Base-by-base conservation (phyloP, 192 early-diverging fungal genomes). In the Thamnidium elegans region DNA sequence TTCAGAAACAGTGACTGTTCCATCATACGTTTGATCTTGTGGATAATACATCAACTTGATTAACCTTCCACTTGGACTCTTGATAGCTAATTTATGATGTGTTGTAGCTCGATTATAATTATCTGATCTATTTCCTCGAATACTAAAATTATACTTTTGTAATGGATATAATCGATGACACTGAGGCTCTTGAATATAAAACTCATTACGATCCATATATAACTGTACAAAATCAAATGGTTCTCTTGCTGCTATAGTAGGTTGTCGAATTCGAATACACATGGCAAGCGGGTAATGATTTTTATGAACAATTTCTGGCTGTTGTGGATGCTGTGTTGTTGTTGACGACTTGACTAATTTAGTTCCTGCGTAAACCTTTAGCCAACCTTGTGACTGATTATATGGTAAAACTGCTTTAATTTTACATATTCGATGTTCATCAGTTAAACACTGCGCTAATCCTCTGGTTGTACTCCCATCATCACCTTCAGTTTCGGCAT, bases 361-460 rank as follows among this genome's bases (percentile, higher is more conserved):
- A 3, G 68, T 71, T 3, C 78, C 81, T 1, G 73, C 78, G 58
- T 78, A 82, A 2, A 82, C 69, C 39, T 82, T 73, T 1, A 82
- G 34, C 59, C 74, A 69, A 5, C 81, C 81, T 31, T 73, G 65
- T 0, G 62, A 43, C 17, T 70, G 34, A 6, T 74, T 72, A 0
- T 62, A 34, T 1, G 81, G 78, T 3, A 82, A 60, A 0, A 82
- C 78, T 1, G 81, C 81, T 64, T 82, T 82, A 53, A 82, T 78
- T 62, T 76, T 79, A 55, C 65, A 79, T 15, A 78, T 70, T 3
- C 75, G 58, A 8, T 56, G 9, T 19, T 56, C 63, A 39, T 71
- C 58, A 5, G 21, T 52, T 63, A 58, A 10, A 19, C 58, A 67
- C 52, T 75, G 73, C 2, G 73, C 73, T 7, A 75, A 47, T n/a